Evolutionary conservation across 75 land plant species (phyloP), one percentile per base, ranked within the genome.

Genomic region (Picea glauca): DNA sequence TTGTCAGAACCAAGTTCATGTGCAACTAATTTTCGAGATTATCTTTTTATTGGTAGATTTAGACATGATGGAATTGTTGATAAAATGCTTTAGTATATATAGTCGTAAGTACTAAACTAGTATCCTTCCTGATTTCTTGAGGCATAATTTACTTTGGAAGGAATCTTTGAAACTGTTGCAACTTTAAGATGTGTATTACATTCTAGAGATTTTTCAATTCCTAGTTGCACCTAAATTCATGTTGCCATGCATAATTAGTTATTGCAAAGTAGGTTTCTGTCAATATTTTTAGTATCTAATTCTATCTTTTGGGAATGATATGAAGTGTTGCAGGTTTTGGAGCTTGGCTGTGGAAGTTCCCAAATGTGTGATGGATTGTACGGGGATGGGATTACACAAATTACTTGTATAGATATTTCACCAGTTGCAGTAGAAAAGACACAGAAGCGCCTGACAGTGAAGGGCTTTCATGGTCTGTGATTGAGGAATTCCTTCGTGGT

Each of bases 291-390:
- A 40, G 74, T 9, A 3, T 43, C 50, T 43, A n/a, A 43, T 43
- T n/a, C n/a, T n/a, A n/a, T 40, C 40, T 40, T 43, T 70, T 21
- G 50, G 50, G 9, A 40, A 23, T 70, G 74, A 68, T 17, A 35
- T 17, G 20, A 70, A 43, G 4, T 61, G 40, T 20, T 30, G 21
- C 72, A 94, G 99, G 93, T 96, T 11, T 75, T 96, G 80, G 99
- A 96, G 85, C 78, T 96, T 62, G 99, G 99, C 13, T 93, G 98
- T 80, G 99, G 99, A 13, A 92, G 88, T 60, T 96, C 99, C 4
- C 91, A 81, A 77, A 76, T 96, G 79, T 80, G 85, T 78, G 93
- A 92, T 35, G 92, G 88, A 38, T 31, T 96, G 79, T 88, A 82
- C 80, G 76, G 32, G 17, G 98, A 94, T 83, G 99, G 99, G 31